A percentile compares a stretch with the other conserved stretches of the same genome.
Conservation (phyloP, 805 yeast genomes). For the Candida chauliodis region DNA sequence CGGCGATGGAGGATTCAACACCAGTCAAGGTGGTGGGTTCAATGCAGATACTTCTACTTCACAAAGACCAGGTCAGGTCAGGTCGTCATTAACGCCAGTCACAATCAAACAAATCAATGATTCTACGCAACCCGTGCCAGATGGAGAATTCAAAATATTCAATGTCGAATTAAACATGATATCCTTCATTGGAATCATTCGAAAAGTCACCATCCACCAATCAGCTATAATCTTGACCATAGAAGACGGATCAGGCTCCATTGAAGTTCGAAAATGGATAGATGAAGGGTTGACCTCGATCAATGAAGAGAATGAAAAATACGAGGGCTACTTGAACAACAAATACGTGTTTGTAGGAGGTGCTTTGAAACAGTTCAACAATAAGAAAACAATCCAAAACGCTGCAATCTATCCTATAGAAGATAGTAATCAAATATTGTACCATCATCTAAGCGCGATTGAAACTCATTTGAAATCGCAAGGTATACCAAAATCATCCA, state of each 20-base stretch:
- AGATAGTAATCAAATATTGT: conserved; percentile 65
- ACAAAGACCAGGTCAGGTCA: conserved; percentile 22
- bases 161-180: conserved; percentile 62
- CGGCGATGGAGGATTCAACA: conserved; percentile 24
- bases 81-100: conserved; percentile 50
- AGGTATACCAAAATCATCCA: conserved; percentile 33
- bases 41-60: conserved; percentile 16
- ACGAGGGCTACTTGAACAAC: conserved; percentile 43
- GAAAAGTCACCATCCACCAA: conserved; percentile 58
- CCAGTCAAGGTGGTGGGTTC: conserved; percentile 20
- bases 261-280: conserved; percentile 64
- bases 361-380: conserved; percentile 52
- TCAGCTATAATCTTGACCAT: conserved; percentile 53
- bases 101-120: conserved; percentile 71
- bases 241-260: conserved; percentile 74
- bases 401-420: conserved; percentile 54
- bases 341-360: conserved; percentile 54
- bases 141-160: conserved; percentile 59
- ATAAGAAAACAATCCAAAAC: conserved; percentile 61
- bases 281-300: conserved; percentile 26
- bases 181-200: conserved; percentile 64
- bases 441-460: conserved; percentile 66
- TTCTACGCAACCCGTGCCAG: conserved; percentile 58
- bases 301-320: conserved; percentile 27
- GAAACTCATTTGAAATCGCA: conserved; percentile 53